Evolutionary conservation across 352 stramenopile species (phyloP), one percentile per base, ranked within the genome.

Genomic region (Plasmopara viticola): DNA sequence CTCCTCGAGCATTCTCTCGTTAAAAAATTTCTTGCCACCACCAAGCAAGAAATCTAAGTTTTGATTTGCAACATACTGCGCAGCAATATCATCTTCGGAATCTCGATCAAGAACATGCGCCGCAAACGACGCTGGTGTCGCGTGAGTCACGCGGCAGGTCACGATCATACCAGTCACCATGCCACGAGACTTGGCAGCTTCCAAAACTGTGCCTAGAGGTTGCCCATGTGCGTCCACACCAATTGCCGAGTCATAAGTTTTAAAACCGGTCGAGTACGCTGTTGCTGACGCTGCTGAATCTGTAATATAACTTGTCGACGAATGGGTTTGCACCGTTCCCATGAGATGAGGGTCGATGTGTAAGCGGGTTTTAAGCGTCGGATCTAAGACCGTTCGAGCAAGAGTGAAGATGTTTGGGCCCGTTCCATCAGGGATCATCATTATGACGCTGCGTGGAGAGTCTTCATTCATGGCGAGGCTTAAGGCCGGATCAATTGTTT

Each of bases 131-230:
- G 70, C 75, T 1, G 75, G 75, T 5, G 75, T 86, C 0, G 75
- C 75, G 58, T 84, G 72, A 9, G 72, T 84, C 34, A 87, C 76
- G 18, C 75, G 75, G 39, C 70, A 76, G 2, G 75, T 87, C 15
- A 87, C 75, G 25, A 87, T 57, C 75, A 87, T 87, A 31, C 75
- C 72, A 0, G 73, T 82, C 47, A 87, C 64, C 70, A 87, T 84
- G 9, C 69, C 71, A 14, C 75, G 73, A 29, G 74, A 62, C 55
- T 87, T 83, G 40, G 71, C 72, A 2, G 72, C 75, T 46, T 84
- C 75, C 4, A 86, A 53, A n/a, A 86, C 73, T 9, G 75, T 86
- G 35, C 70, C 75, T 6, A 86, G 40, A 10, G 75, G 72, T 43
- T 83, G 60, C 54, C 79, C 53, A 42, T 66, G 76, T 48, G 74